phyloP scores from a whole-genome alignment of 2,329 filamentous ascomycete species.

The Clarireedia hainanense region DNA sequence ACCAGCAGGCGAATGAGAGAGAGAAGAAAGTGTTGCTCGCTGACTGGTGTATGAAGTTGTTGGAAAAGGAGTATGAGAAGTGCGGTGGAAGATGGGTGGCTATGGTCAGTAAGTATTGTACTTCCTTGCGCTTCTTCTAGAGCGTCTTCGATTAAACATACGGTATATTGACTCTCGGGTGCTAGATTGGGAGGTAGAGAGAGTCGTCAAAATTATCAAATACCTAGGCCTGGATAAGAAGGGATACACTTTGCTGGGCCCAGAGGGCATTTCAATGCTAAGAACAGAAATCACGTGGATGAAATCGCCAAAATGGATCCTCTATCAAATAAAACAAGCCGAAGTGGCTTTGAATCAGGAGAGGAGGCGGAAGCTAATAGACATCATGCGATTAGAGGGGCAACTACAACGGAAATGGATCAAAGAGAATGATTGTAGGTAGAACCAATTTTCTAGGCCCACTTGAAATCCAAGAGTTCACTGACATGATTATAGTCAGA shows the following conservation, averaged over 20 bases:
- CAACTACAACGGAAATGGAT: background rate
- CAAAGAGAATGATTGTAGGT: constrained; percentile 1
- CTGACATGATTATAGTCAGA: background rate
- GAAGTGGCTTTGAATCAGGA: background rate
- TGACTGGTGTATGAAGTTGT: background rate
- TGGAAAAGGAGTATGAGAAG: background rate
- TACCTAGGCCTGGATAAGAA: background rate
- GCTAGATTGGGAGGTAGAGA: constrained; percentile 5
- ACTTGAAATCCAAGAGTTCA: background rate
- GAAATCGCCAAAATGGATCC: background rate
- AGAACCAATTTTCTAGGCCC: background rate
- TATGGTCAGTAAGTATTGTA: constrained; percentile 3
- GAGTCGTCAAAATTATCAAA: background rate
- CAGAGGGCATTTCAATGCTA: background rate
- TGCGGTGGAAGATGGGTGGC: constrained; percentile 8
- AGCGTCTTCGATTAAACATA: background rate
- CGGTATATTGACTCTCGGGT: background rate
- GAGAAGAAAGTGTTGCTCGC: background rate
- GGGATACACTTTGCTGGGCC: background rate
- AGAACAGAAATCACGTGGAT: background rate
- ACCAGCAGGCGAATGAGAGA: background rate
- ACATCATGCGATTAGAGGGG: background rate
- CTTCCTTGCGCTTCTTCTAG: no score
- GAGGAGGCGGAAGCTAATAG: background rate
- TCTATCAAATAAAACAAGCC: background rate